A percentile compares a stretch with the other conserved stretches of the same genome.
These are phyloP conservation scores for Parathielavia hyrcaniae DNA, from an alignment of 495 filamentous ascomycete genomes.

Conservation along the genomic window DNA sequence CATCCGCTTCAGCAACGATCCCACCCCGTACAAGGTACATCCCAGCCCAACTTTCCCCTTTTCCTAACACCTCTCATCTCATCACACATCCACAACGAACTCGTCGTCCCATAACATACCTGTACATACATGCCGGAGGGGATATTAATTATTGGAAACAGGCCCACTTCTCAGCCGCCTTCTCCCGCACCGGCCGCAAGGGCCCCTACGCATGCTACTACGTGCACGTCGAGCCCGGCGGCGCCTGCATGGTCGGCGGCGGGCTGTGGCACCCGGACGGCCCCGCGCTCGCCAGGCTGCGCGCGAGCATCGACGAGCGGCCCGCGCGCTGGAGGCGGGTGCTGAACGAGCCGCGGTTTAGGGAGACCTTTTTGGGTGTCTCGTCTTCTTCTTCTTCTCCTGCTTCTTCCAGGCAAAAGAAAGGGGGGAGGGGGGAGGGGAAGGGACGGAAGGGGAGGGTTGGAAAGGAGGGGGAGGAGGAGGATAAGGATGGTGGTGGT, in stretches of 20 bases:
- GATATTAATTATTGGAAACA: too few species aligned
- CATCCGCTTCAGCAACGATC: constrained; percentile 69
- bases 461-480: not conserved
- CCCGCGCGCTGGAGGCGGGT: constrained; percentile 60
- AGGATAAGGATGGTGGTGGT: constrained; percentile 27
- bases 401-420: not conserved
- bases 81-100: too few species aligned
- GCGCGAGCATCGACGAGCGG: constrained; percentile 65
- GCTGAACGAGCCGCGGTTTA: constrained; percentile 52
- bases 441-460: not conserved
- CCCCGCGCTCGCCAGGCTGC: constrained; percentile 53
- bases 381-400: not conserved
- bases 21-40: constrained; percentile 81
- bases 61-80: constrained; percentile 3
- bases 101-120: too few species aligned
- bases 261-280: constrained; percentile 74
- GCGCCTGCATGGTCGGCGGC: constrained; percentile 52
- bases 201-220: constrained; percentile 84
- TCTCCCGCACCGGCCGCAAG: constrained; percentile 79
- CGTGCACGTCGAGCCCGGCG: constrained; percentile 41
- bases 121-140: too few species aligned
- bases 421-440: not conserved
- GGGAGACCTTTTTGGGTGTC: constrained; percentile 51
- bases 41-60: constrained; percentile 42
- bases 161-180: constrained; percentile 77